Evolutionary conservation across 257 asterid species (phyloP).

Genomic region (Gentiana macrophylla): DNA sequence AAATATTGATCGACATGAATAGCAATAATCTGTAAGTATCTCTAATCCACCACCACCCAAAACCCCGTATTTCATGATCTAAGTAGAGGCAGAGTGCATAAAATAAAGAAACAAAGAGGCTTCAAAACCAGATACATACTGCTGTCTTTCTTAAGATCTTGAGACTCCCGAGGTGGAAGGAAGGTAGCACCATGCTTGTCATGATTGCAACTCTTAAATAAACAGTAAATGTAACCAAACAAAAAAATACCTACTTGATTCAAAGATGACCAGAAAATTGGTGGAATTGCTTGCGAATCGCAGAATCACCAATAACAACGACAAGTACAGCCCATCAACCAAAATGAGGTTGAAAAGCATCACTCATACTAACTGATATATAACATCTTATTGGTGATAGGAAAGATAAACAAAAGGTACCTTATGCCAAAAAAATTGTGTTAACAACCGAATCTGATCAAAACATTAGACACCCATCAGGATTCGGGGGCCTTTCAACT

Average conservation of each 20-base stretch:
- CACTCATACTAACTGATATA: conserved; percentile 12
- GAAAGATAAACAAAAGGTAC: conserved; percentile 12
- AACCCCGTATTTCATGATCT: conserved; percentile 34
- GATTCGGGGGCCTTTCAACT: conserved; percentile 38
- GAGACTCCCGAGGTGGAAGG: conserved; percentile 29
- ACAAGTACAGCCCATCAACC: conserved; percentile 40
- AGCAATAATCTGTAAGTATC: conserved; percentile 49
- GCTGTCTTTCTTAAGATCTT: conserved; percentile 30
- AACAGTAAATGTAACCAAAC: conserved; percentile 29
- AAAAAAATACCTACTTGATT: conserved; percentile 69
- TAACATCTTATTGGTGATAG: conserved; percentile 13
- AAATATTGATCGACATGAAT: conserved; percentile 39
- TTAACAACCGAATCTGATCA: conserved; percentile 38
- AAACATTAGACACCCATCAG: conserved; percentile 44
- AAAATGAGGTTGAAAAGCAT: conserved; percentile 33
- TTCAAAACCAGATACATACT: conserved; percentile 46
- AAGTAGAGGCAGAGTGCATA: conserved; percentile 23
- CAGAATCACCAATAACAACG: conserved; percentile 48
- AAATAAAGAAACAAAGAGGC: conserved; percentile 20
- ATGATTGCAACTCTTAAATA: conserved; percentile 37
- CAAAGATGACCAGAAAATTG: conserved; percentile 65
- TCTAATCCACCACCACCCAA: conserved; percentile 28
- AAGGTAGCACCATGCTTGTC: conserved; percentile 35
- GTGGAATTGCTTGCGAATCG: conserved; percentile 79
- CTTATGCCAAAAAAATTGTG: conserved; percentile 17